A percentile compares a stretch with the other conserved stretches of the same genome.
Conservation (phyloP, 2,329 filamentous ascomycete genomes). For the Claviceps sorghi region DNA sequence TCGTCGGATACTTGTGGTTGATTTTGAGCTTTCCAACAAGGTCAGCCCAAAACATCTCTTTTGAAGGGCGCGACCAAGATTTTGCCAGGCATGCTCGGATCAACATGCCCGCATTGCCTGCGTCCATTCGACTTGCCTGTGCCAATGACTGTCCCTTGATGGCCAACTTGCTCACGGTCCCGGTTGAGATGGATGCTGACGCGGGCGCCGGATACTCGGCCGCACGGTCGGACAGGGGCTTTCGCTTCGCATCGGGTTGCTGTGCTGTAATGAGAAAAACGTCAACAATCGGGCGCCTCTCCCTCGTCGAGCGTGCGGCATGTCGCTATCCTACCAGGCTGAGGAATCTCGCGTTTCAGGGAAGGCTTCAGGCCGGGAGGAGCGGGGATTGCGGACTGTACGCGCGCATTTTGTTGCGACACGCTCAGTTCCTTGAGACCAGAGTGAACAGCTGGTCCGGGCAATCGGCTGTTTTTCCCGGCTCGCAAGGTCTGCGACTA, state of each 20-base stretch:
- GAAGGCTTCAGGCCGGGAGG: constrained; percentile 22
- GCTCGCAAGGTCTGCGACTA: constrained; percentile 13
- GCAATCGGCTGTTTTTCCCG: constrained; percentile 20
- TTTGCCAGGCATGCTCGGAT: neutral
- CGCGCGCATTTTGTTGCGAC: constrained; percentile 44
- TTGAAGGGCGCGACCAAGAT: neutral
- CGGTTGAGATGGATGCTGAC: constrained; percentile 16
- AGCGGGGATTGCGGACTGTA: constrained; percentile 27
- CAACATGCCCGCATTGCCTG: neutral
- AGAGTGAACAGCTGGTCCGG: constrained; percentile 14
- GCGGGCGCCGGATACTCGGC: constrained; percentile 31
- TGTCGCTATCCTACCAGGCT: constrained; percentile 22
- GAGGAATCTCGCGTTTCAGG: constrained; percentile 36
- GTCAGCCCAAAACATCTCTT: neutral
- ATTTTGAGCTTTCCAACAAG: constrained; percentile 18
- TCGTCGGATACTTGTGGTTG: constrained; percentile 26
- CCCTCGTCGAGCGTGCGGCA: neutral
- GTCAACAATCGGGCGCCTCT: constrained; percentile 7
- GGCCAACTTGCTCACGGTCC: constrained; percentile 23
- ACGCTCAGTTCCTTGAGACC: constrained; percentile 40
- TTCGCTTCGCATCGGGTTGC: constrained; percentile 45
- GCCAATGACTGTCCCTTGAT: constrained; percentile 31
- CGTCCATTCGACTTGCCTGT: constrained; percentile 11
- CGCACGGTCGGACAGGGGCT: constrained; percentile 40
- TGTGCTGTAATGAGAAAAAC: constrained; percentile 23